Conservation (phyloP, 306 rosid species). For the Parietaria judaica region DNA sequence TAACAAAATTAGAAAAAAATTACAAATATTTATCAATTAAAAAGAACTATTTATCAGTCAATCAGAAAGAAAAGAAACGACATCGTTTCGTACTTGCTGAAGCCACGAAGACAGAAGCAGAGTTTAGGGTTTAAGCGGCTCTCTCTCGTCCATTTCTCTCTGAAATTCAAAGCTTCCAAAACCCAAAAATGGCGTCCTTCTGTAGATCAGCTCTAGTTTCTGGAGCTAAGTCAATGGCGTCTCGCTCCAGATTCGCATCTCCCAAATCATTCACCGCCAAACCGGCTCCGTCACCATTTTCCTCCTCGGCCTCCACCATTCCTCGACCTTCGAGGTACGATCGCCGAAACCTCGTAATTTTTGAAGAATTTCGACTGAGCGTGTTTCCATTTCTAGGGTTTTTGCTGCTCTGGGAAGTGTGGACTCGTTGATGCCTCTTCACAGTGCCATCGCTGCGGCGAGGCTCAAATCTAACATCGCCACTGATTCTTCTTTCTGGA, state of each 20-base stretch:
- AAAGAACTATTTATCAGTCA: too few species aligned
- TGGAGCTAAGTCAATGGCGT: constrained; percentile 39
- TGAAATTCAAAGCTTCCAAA: neutral
- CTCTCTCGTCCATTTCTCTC: neutral
- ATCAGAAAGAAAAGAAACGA: too few species aligned
- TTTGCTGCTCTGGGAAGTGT: constrained; percentile 49
- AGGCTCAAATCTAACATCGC: constrained; percentile 80
- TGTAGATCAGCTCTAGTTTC: constrained; percentile 60
- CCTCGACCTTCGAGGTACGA: constrained; percentile 52
- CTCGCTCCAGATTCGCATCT: constrained; percentile 37
- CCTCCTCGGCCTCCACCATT: constrained; percentile 32
- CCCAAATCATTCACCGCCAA: constrained; percentile 26
- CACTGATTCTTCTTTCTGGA: constrained; percentile 64
- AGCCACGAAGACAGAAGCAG: neutral
- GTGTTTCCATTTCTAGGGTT: constrained; percentile 28
- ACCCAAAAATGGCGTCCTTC: constrained; percentile 41
- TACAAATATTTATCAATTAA: too few species aligned
- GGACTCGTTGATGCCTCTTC: constrained; percentile 84
- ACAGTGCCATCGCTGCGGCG: constrained; percentile 72
- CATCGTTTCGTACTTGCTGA: too few species aligned
- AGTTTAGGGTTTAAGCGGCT: constrained; percentile 35
- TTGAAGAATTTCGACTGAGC: constrained; percentile 1
- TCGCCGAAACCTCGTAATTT: neutral
- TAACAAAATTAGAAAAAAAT: too few species aligned
- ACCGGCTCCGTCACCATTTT: constrained; percentile 26